Conservation (phyloP, 345 rosid species). For the Erucastrum elatum region DNA sequence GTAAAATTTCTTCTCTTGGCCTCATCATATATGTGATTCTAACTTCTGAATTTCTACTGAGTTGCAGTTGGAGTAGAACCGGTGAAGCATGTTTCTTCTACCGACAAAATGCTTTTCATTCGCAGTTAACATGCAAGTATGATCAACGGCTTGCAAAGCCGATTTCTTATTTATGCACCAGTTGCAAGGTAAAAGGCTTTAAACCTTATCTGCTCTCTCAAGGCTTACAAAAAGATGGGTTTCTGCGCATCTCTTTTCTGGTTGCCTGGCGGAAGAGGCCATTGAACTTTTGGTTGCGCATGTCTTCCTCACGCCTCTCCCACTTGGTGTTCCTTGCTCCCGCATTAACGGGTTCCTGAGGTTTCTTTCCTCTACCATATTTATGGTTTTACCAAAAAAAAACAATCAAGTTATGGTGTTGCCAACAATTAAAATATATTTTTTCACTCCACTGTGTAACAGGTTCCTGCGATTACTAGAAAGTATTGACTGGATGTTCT, state of each 20-base stretch:
- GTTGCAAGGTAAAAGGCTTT: slow-evolving; percentile 59
- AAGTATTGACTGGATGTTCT: slow-evolving; percentile 79
- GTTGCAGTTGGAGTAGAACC: slow-evolving; percentile 55
- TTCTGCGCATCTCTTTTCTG: slow-evolving; percentile 86
- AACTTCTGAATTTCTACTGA: slow-evolving; percentile 19
- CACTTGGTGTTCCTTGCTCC: slow-evolving; percentile 75
- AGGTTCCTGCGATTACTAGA: slow-evolving; percentile 82
- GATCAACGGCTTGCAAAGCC: slow-evolving; percentile 80
- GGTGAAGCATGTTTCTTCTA: slow-evolving; percentile 54
- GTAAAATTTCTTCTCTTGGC: slow-evolving; percentile 50
- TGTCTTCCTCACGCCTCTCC: slow-evolving; percentile 76
- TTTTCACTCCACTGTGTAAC: slow-evolving; percentile 24
- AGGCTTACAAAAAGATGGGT: slow-evolving; percentile 98
- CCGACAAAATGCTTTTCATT: slow-evolving; percentile 69
- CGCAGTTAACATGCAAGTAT: slow-evolving; percentile 91
- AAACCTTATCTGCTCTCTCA: slow-evolving; percentile 4
- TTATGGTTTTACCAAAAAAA: not conserved
- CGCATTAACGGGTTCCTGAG: slow-evolving; percentile 84
- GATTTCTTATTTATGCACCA: slow-evolving; percentile 62
- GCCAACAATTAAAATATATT: not conserved
- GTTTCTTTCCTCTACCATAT: slow-evolving; percentile 40
- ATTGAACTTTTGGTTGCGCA: slow-evolving; percentile 79
- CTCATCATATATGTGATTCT: slow-evolving; percentile 22
- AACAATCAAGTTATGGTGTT: not conserved
- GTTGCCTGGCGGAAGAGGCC: slow-evolving; percentile 85